Base-by-base conservation (phyloP, 768 basidiomycete genomes). In the Clavulina sp. region DNA sequence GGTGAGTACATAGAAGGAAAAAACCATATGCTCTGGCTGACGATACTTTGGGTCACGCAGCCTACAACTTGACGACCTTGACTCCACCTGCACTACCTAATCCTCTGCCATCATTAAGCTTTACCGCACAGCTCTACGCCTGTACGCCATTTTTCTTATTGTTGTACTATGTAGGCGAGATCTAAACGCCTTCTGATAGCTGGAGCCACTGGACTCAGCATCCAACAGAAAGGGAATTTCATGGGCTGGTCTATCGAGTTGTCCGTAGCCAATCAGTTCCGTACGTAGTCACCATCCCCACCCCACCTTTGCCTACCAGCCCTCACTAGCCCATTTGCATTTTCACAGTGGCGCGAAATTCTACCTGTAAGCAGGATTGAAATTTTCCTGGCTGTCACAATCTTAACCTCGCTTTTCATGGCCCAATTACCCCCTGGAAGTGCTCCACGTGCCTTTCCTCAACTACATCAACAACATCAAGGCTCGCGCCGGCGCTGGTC, bases 171-270 rank as follows among this genome's bases (percentile, higher is more conserved):
- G 23, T 4, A 26, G 26, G 9, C 49, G 9, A 9, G 9, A 16
- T 28, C 34, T 19, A 53, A 40, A 18, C 18, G n/a, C n/a, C n/a
- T 23, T 3, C 41, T 43, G 43, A 49, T 54, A 4, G 65, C 63
- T 4, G 50, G 31, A 24, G 41, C 54, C 32, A 31, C 33, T 19
- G 32, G 31, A 23, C 56, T 77, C 33, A 70, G 70, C 1, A 70
- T 71, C 48, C 60, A 62, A 3, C 67, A 70, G 50, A 59, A 61
- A 18, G 78, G 76, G 21, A 70, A 74, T 16, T 72, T 72, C 31
- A 61, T 77, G 49, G 79, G 79, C 0, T 80, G 80, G 56, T 73
- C 71, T 1, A 67, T 81, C 30, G 80, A 81, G 62, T 69, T 80
- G 66, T 77, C 75, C 23, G 74, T 80, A 5, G 70, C 72, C 2